These are phyloP conservation scores for Lyophyllum decastes DNA, from an alignment of 768 basidiomycete genomes.

Conservation along the genomic window DNA sequence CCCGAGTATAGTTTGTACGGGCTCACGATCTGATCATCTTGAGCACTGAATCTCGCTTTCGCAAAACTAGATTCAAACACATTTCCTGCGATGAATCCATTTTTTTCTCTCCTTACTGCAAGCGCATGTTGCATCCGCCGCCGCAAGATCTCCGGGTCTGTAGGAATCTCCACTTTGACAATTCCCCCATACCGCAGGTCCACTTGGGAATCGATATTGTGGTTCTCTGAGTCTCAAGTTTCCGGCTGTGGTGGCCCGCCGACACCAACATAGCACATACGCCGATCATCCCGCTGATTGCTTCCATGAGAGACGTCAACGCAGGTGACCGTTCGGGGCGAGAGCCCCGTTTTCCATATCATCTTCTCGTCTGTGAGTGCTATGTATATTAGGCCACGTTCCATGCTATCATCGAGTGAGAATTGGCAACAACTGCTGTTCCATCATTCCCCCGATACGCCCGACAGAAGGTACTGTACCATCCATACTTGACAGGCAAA, in stretches of 20 bases:
- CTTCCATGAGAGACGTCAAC: background rate
- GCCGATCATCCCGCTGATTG: background rate
- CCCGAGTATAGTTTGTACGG: too few relatives aligned
- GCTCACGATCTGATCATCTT: constrained; percentile 8
- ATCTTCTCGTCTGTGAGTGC: background rate
- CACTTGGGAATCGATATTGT: too few relatives aligned
- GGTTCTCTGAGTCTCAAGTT: background rate
- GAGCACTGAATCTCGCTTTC: too few relatives aligned
- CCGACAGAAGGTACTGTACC: too few relatives aligned
- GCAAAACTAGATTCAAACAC: too few relatives aligned
- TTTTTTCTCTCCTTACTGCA: too few relatives aligned
- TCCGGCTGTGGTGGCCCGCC: background rate
- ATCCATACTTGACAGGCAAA: too few relatives aligned
- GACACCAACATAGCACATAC: background rate
- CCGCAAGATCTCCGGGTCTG: background rate
- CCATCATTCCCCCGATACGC: too few relatives aligned
- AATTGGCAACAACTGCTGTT: too few relatives aligned
- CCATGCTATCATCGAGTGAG: background rate
- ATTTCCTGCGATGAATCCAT: too few relatives aligned
- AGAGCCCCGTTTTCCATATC: background rate
- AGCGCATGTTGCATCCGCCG: background rate
- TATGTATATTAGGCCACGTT: background rate
- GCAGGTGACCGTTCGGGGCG: background rate
- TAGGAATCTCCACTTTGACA: background rate
- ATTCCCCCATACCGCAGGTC: background rate